Percentiles rank a stretch among this genome's conserved stretches.
These are phyloP conservation scores for Cystobasidiopsis lactophilus DNA, from an alignment of 768 basidiomycete genomes.

Conservation along the genomic window DNA sequence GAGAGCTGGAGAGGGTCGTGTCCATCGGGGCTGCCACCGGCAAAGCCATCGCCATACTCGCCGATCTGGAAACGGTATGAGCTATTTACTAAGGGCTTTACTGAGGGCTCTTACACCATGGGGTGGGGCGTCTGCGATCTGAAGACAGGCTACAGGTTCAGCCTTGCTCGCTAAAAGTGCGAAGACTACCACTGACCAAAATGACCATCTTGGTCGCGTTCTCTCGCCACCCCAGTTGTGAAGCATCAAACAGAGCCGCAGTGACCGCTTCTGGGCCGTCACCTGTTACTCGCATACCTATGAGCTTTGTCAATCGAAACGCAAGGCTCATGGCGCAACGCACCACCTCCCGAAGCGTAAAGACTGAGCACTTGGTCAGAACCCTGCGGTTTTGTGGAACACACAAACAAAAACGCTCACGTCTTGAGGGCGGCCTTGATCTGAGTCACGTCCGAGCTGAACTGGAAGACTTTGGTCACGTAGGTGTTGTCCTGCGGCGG, in stretches of 20 bases:
- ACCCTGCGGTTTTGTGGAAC: constrained; percentile 53
- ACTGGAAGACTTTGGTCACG: constrained; percentile 77
- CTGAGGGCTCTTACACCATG: constrained; percentile 44
- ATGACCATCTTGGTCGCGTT: constrained; percentile 86
- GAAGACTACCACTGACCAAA: constrained; percentile 24
- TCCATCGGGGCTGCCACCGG: constrained; percentile 37
- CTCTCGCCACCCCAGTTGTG: constrained; percentile 70
- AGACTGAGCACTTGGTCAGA: not conserved
- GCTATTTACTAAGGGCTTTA: not conserved
- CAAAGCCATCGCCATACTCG: constrained; percentile 62
- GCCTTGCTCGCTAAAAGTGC: not conserved
- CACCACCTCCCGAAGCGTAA: not conserved
- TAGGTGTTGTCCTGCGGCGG: constrained; percentile 35
- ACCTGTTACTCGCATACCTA: constrained; percentile 20
- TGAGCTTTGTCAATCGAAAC: no score
- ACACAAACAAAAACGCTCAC: constrained; percentile 31
- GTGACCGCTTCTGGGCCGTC: constrained; percentile 98
- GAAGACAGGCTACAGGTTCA: not conserved
- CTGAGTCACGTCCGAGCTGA: constrained; percentile 71
- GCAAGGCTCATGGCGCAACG: not conserved
- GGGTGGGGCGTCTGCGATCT: constrained; percentile 85
- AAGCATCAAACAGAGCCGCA: constrained; percentile 62
- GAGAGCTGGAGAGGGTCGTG: constrained; percentile 71
- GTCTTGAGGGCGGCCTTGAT: constrained; percentile 64
- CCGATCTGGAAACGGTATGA: constrained; percentile 27